These are phyloP conservation scores for Mycena galericulata DNA, from an alignment of 768 basidiomycete species.

Conservation along the genomic window DNA sequence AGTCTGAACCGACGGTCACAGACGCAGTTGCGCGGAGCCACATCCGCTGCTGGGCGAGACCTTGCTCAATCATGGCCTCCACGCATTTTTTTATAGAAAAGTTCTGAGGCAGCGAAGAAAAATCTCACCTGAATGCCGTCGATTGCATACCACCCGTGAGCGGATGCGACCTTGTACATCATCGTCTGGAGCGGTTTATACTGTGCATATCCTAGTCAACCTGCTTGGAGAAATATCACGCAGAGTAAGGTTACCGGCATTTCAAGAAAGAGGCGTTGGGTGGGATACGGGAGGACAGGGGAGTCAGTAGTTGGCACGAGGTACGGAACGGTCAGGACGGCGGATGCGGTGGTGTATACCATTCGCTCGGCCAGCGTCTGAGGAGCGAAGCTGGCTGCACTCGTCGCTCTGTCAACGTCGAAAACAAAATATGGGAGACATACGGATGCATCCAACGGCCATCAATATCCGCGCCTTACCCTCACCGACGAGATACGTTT, in stretches of 20 bases:
- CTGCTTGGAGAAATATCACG: neutral
- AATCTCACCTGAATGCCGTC: conserved; percentile 43
- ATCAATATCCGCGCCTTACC: conserved; percentile 43
- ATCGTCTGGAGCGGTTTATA: conserved; percentile 49
- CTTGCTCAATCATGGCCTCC: conserved; percentile 53
- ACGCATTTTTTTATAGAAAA: neutral
- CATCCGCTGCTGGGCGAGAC: conserved; percentile 54
- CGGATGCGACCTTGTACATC: conserved; percentile 47
- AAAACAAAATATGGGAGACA: conserved; percentile 9
- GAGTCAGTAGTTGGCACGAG: conserved; percentile 26
- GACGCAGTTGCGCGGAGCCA: conserved; percentile 40
- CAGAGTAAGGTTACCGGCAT: conserved; percentile 50
- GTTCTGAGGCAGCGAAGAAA: neutral
- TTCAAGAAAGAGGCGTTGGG: conserved; percentile 47
- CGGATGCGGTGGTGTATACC: conserved; percentile 48
- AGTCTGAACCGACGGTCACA: conserved; percentile 28
- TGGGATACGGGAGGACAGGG: conserved; percentile 42
- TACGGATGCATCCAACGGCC: conserved; percentile 52
- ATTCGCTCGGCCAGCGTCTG: conserved; percentile 44
- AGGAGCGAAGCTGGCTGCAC: conserved; percentile 43
- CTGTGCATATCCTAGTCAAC: conserved; percentile 12
- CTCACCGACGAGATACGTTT: conserved; percentile 40
- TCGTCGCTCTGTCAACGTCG: neutral
- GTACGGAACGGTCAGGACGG: conserved; percentile 48
- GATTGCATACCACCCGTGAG: conserved; percentile 50